These are phyloP conservation scores for Pseudocercospora musae DNA, from an alignment of 2,329 filamentous ascomycete species.

Conservation along the genomic window DNA sequence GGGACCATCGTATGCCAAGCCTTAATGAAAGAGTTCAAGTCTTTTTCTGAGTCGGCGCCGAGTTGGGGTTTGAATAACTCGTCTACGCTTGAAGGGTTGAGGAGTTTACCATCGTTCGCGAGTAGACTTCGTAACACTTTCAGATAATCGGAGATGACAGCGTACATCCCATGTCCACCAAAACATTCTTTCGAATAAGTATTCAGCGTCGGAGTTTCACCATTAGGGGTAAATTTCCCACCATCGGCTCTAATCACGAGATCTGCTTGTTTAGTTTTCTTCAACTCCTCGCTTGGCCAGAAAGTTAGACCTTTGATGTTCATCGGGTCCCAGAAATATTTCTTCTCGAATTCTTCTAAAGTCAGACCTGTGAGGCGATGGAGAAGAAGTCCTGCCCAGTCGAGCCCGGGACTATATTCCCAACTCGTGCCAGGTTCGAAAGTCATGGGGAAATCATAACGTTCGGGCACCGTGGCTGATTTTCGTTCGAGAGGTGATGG, in stretches of 20 bases:
- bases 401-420: slow-evolving; percentile 49
- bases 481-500: slow-evolving; percentile 1
- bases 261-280: slow-evolving; percentile 20
- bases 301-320: slow-evolving; percentile 38
- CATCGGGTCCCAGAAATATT: slow-evolving; percentile 47
- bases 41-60: slow-evolving; percentile 21
- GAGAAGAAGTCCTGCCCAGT: slow-evolving; percentile 54
- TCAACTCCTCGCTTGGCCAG: slow-evolving; percentile 23
- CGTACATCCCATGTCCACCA: slow-evolving; percentile 34
- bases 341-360: slow-evolving; percentile 45
- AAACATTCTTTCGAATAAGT: slow-evolving; percentile 32
- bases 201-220: slow-evolving; percentile 21
- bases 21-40: slow-evolving; percentile 30
- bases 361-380: slow-evolving; percentile 46
- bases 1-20: slow-evolving; percentile 34
- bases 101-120: slow-evolving; percentile 48
- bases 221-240: slow-evolving; percentile 22
- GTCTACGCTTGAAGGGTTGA: slow-evolving; percentile 42
- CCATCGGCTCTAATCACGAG: slow-evolving; percentile 23
- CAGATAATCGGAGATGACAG: slow-evolving; percentile 42
- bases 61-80: slow-evolving; percentile 51
- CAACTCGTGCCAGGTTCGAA: slow-evolving; percentile 53
- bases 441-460: slow-evolving; percentile 45
- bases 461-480: slow-evolving; percentile 40
- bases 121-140: slow-evolving; percentile 49